phyloP scores from a whole-genome alignment of 2,329 filamentous ascomycete species.

The Sporothrix globosa region DNA sequence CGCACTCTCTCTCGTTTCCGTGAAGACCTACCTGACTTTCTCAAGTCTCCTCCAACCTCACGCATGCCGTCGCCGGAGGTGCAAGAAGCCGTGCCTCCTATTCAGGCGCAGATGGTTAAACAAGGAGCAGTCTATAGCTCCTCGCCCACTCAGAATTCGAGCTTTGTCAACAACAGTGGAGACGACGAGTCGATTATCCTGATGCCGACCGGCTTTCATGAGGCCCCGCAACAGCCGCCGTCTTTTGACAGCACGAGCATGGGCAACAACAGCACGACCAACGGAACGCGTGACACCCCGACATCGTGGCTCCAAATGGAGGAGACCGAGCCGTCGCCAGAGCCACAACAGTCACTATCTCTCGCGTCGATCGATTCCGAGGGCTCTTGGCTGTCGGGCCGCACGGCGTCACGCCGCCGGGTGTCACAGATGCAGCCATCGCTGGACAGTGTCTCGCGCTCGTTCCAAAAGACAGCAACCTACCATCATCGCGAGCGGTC shows the following conservation, averaged over 20 bases:
- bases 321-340: slow-evolving; percentile 55
- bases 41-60: slow-evolving; percentile 82
- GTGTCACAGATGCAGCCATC: slow-evolving; percentile 48
- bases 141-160: background rate
- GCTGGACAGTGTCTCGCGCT: slow-evolving; percentile 58
- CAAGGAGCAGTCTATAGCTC: slow-evolving; percentile 35
- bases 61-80: slow-evolving; percentile 76
- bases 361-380: slow-evolving; percentile 94
- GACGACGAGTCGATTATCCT: slow-evolving; percentile 38
- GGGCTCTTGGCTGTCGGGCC: slow-evolving; percentile 91
- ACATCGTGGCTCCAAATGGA: slow-evolving; percentile 48
- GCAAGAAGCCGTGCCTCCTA: slow-evolving; percentile 37
- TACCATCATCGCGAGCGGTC: slow-evolving; percentile 53
- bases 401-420: slow-evolving; percentile 50
- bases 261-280: slow-evolving; percentile 33
- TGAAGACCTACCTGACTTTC: slow-evolving; percentile 86
- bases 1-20: slow-evolving; percentile 88
- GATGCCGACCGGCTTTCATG: slow-evolving; percentile 35
- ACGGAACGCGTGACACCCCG: slow-evolving; percentile 50
- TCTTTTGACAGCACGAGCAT: slow-evolving; percentile 28
- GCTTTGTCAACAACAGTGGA: slow-evolving; percentile 36
- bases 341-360: slow-evolving; percentile 75
- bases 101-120: slow-evolving; percentile 33
- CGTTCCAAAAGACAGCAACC: slow-evolving; percentile 44
- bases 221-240: slow-evolving; percentile 37